Evolutionary conservation across 169 alveolate genomes (phyloP), one percentile per base, ranked within the genome.

Genomic region (Plasmodium fragile): DNA sequence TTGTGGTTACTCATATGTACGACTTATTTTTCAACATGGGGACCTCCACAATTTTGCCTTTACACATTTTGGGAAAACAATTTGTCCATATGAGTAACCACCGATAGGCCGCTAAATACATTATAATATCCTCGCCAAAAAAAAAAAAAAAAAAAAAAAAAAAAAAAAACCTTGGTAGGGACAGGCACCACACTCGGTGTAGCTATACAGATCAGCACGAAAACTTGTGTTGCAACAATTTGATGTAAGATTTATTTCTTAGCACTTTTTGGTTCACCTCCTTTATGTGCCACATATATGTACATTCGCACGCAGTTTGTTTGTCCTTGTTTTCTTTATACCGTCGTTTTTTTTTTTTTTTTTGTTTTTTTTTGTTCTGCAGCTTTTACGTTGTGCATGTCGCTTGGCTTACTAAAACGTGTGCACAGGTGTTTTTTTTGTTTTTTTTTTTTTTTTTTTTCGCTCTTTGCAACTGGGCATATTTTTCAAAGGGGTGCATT

Each of bases 341-440:
- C 75, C 4, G 75, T 22, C 7, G 1, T n/a, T 22, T 18, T 8
- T 59, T 53, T 53, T 53, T 18, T 53, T 55, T 55, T 55, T 55
- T n/a, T 55, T 65, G 18, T 65, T 22, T 65, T 65, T 65, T 65
- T 65, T 65, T 22, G 3, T 65, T 25, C 34, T 34, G 75, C 34
- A 65, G 75, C n/a, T 28, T 65, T 65, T 65, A 28, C 36, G 30
- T 3, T 65, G 16, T 65, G 28, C 75, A 18, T 65, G 75, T 18
- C 4, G n/a, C 13, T 65, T 65, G 75, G 34, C 36, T 65, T 65
- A 13, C 75, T 22, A 65, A 65, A 65, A 65, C 36, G 75, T 65
- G 75, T 65, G 75, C 36, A 65, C n/a, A 65, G 75, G 75, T 65
- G 75, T 65, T 65, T 65, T 65, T 65, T 65, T 65, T 65, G 18